Evolutionary conservation across 75 land plant genomes (phyloP).

Genomic region (Cupressus sempervirens): DNA sequence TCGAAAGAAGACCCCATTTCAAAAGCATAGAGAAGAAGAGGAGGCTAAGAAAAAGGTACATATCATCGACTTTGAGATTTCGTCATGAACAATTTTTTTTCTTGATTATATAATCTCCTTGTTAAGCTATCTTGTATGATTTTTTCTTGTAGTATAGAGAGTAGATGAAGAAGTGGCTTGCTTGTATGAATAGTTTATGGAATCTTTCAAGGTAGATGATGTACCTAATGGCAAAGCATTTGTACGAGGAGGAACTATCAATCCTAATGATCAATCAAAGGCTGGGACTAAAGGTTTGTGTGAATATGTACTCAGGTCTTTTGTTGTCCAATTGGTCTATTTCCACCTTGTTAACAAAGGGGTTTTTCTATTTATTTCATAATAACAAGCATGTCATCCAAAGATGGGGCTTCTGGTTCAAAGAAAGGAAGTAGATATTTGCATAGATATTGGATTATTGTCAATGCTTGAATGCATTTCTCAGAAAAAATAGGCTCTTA

Average conservation of each 20-base stretch:
- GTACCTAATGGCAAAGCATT: slow-evolving; percentile 47
- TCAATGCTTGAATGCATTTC: slow-evolving; percentile 11
- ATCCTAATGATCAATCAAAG: slow-evolving; percentile 34
- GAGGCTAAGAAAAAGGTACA: slow-evolving; percentile 53
- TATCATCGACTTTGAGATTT: not conserved
- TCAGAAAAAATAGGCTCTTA: slow-evolving; percentile 10
- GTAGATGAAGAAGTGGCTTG: slow-evolving; percentile 58
- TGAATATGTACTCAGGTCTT: not conserved
- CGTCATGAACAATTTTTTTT: not conserved
- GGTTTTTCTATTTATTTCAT: slow-evolving; percentile 66
- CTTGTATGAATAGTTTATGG: slow-evolving; percentile 56
- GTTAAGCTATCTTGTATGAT: not conserved
- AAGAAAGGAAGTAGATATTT: slow-evolving; percentile 87
- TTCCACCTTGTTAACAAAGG: slow-evolving; percentile 27
- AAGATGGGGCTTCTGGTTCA: slow-evolving; percentile 83
- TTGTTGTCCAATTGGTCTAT: slow-evolving; percentile 14
- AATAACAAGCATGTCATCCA: slow-evolving; percentile 81
- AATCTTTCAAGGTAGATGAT: slow-evolving; percentile 55
- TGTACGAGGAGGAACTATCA: slow-evolving; percentile 55
- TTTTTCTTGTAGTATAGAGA: slow-evolving; percentile 36
- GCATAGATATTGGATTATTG: slow-evolving; percentile 8
- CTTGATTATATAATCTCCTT: not conserved
- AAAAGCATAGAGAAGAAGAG: slow-evolving; percentile 54
- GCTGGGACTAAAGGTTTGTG: slow-evolving; percentile 17
- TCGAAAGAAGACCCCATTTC: slow-evolving; percentile 56